Conservation (phyloP, 2,329 filamentous ascomycete species). For the Fusarium transvaalense region DNA sequence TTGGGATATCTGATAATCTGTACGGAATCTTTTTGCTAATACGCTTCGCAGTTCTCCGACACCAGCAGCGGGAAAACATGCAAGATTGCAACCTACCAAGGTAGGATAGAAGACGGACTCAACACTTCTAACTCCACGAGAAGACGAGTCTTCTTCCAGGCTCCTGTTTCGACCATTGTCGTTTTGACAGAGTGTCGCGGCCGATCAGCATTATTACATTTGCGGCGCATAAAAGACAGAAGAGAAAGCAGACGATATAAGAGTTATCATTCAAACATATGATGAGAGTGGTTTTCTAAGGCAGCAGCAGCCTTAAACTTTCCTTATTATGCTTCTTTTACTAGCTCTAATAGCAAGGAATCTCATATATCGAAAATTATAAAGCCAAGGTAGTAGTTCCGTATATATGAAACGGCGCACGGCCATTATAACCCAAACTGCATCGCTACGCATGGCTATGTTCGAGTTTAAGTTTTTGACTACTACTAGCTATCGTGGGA, state of each 20-base stretch:
- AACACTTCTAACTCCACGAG: neutral
- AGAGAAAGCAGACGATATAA: neutral
- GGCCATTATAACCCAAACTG: neutral
- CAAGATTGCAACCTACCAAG: neutral
- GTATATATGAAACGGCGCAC: slow-evolving; percentile 6
- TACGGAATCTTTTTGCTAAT: neutral
- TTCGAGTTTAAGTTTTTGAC: slow-evolving; percentile 2
- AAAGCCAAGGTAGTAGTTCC: neutral
- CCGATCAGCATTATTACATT: neutral
- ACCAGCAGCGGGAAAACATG: neutral
- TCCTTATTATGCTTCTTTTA: neutral
- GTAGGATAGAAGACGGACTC: neutral
- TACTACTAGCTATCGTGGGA: neutral
- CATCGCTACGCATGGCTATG: neutral
- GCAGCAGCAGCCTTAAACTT: neutral
- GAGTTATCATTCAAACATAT: neutral
- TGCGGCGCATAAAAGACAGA: neutral
- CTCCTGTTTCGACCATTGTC: neutral
- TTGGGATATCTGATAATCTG: neutral
- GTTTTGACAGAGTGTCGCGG: neutral
- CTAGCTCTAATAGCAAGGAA: neutral
- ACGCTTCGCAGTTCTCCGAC: neutral
- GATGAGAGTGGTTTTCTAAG: neutral
- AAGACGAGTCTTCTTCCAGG: too few species aligned
- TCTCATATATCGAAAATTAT: slow-evolving; percentile 3